Percentiles rank a stretch among this genome's conserved stretches.
Evolutionary conservation across 352 stramenopile genomes (phyloP).

Genomic region (Phytophthora tentaculata): DNA sequence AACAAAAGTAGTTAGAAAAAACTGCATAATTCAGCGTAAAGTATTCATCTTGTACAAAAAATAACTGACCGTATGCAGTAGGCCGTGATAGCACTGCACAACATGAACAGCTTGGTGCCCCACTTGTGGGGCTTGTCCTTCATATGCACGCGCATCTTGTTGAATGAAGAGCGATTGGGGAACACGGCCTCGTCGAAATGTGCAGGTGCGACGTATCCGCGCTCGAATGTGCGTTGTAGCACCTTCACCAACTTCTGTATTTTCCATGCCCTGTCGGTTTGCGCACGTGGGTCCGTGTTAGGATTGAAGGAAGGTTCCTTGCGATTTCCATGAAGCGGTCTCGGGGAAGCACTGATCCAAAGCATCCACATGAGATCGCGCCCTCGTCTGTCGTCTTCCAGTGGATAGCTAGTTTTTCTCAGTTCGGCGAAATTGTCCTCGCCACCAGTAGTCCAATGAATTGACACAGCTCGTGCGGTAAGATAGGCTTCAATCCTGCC

Average conservation of each 20-base stretch:
- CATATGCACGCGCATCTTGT: constrained; percentile 14
- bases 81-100: background rate
- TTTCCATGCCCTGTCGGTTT: too few species aligned
- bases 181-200: constrained; percentile 29
- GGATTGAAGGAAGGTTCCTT: background rate
- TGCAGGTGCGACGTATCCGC: constrained; percentile 15
- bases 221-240: background rate
- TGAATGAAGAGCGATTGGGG: constrained; percentile 15
- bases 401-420: background rate
- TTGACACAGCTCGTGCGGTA: background rate
- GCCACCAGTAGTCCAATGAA: background rate
- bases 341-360: background rate
- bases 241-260: background rate
- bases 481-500: background rate
- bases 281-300: background rate
- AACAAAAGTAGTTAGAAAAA: background rate
- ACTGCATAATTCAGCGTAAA: background rate
- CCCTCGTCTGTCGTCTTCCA: background rate
- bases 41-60: background rate
- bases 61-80: background rate
- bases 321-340: background rate
- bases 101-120: background rate
- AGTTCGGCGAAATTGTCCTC: background rate
- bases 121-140: constrained; percentile 1
- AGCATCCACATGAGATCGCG: too few species aligned